Base-by-base conservation (phyloP, 106 monocot species). In the Narthecium ossifragum region DNA sequence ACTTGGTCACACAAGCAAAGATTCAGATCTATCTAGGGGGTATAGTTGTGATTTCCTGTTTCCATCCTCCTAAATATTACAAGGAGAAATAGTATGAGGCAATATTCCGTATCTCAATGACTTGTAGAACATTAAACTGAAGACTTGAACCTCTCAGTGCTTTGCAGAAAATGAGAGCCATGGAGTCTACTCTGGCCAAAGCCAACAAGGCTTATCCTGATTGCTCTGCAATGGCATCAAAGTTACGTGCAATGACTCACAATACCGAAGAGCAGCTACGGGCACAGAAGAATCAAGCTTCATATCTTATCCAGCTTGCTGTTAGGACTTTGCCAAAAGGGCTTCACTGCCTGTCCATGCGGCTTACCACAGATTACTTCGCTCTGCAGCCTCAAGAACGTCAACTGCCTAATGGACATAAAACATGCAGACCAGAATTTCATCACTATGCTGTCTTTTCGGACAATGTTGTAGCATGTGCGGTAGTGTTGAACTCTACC, bases 371-470 rank as follows among this genome's bases (percentile, higher is more conserved):
- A 31, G 73, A 86, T 29, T 94, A 80, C 69, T 94, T 94, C 51
- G 30, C 34, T 23, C 34, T 90, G 49, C 34, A 63, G 48, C 72
- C 80, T 17, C 73, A 72, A 55, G 72, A 80, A 21, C 70, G 53
- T 0, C 53, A 72, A 31, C 67, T 82, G 5, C 75, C 71, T 11
- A 67, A 71, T 51, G 75, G 46, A 31, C 26, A 70, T 4, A 77
- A 34, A 17, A 59, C 63, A 34, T 68, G 66, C 52, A 67, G 70
- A 31, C 37, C 55, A 27, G 60, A 80, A 67, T 62, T 83, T n/a
- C 76, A 94, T 60, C 93, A 94, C 65, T 80, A 80, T 80, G 89
- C 75, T 18, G 71, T 94, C 47, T 90, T 90, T 46, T 86, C 93
- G 55, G 93, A 94, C 74, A 94, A 90, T 65, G 51, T 90, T n/a